Evolutionary conservation across 441 rosid genomes (phyloP).

Genomic region (Arabidopsis lyrata): DNA sequence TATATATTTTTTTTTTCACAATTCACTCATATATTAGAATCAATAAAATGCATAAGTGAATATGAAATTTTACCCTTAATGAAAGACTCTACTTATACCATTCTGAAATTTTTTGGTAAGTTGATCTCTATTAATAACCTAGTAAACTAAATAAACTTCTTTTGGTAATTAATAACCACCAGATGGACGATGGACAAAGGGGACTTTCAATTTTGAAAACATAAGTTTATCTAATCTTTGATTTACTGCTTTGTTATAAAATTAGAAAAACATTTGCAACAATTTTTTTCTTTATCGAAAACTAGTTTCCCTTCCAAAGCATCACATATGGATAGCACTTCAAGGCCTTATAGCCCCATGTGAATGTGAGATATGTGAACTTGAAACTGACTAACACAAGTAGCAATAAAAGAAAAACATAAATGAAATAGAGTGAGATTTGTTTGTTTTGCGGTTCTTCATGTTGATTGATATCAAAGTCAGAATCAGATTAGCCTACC

Average conservation of each 20-base stretch:
- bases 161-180: too few relatives aligned
- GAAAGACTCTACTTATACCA: conserved; percentile 34
- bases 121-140: too few relatives aligned
- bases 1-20: too few relatives aligned
- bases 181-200: too few relatives aligned
- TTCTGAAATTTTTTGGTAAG: too few relatives aligned
- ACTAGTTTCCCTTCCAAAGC: conserved; percentile 6
- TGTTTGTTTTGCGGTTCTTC: conserved; percentile 29
- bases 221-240: too few relatives aligned
- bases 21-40: background rate
- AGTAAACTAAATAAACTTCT: too few relatives aligned
- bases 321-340: conserved; percentile 11
- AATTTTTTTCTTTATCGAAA: background rate
- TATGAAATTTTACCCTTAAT: conserved; percentile 19
- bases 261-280: too few relatives aligned
- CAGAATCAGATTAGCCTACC: conserved; percentile 24
- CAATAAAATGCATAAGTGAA: conserved; percentile 17
- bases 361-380: conserved; percentile 23
- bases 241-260: too few relatives aligned
- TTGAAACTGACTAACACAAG: background rate
- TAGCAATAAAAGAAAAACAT: background rate
- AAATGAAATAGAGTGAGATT: conserved; percentile 13
- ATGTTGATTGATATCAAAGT: conserved; percentile 24
- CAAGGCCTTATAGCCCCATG: conserved; percentile 22
- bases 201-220: too few relatives aligned